phyloP scores from a whole-genome alignment of 768 basidiomycete genomes.

The Collybia nuda region DNA sequence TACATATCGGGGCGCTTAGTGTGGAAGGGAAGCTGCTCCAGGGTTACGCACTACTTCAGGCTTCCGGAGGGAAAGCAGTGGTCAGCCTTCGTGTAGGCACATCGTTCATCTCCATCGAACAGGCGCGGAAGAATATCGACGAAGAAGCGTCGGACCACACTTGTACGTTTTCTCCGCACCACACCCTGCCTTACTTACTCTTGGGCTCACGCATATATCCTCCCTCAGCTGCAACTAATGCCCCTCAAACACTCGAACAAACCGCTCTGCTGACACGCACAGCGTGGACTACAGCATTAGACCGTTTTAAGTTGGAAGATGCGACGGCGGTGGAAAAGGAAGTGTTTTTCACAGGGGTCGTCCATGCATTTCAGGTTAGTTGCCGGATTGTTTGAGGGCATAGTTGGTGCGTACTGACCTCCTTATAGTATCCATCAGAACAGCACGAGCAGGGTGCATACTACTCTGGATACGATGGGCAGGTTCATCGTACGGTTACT shows the following conservation, averaged over 20 bases:
- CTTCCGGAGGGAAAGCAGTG: constrained; percentile 31
- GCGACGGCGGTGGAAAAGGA: constrained; percentile 46
- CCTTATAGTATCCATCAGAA: constrained; percentile 72
- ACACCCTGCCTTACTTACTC: no score
- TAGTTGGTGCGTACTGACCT: not conserved
- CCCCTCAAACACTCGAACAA: constrained; percentile 39
- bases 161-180: not conserved
- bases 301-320: constrained; percentile 48
- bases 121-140: constrained; percentile 52
- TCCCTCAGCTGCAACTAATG: no score
- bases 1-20: constrained; percentile 22
- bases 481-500: no score
- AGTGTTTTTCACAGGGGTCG: constrained; percentile 61
- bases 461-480: constrained; percentile 76
- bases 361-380: constrained; percentile 57
- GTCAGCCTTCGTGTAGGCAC: constrained; percentile 72
- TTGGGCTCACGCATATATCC: no score
- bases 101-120: constrained; percentile 73
- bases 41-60: constrained; percentile 51
- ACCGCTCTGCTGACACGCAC: constrained; percentile 47
- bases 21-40: constrained; percentile 46
- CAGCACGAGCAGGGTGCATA: constrained; percentile 65
- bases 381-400: not conserved
- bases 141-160: constrained; percentile 44
- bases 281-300: constrained; percentile 60